Conservation (phyloP, 1,284 basidiomycete genomes). For the Phellinidium pouzarii region DNA sequence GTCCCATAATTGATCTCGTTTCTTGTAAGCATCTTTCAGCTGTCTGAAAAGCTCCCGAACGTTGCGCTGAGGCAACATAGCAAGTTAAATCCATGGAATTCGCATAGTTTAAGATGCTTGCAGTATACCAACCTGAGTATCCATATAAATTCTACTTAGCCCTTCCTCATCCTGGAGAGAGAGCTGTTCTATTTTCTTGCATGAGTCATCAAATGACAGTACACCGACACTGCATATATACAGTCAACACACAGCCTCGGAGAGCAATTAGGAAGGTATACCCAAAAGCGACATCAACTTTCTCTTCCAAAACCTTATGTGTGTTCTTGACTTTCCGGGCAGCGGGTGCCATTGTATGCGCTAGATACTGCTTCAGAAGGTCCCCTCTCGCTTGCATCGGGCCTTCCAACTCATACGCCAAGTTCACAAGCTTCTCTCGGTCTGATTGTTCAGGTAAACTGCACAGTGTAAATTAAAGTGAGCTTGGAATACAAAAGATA, state of each 20-base stretch:
- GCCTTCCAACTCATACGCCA: constrained; percentile 41
- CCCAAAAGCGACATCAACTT: constrained; percentile 41
- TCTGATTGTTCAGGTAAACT: constrained; percentile 19
- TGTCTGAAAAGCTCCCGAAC: constrained; percentile 31
- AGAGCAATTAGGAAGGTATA: constrained; percentile 23
- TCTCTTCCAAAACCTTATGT: constrained; percentile 37
- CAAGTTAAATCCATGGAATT: constrained; percentile 28
- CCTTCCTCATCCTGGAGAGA: constrained; percentile 38
- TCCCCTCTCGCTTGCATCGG: constrained; percentile 40
- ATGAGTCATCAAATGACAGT: constrained; percentile 45
- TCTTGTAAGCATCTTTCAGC: constrained; percentile 39
- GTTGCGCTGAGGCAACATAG: constrained; percentile 24
- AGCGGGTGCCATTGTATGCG: constrained; percentile 44
- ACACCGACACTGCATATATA: constrained; percentile 23
- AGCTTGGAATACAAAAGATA: constrained; percentile 2
- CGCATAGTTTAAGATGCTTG: not conserved
- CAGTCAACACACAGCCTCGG: not conserved
- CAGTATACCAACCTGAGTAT: constrained; percentile 32
- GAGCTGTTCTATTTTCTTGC: constrained; percentile 43
- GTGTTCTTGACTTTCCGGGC: constrained; percentile 41
- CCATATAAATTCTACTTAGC: constrained; percentile 32
- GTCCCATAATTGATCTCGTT: constrained; percentile 40
- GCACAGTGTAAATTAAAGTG: constrained; percentile 4
- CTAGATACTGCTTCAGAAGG: constrained; percentile 42
- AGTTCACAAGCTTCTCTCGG: constrained; percentile 33